Evolutionary conservation across 1,139 yeast species (phyloP).

Genomic region (Suhomyces anneliseae): DNA sequence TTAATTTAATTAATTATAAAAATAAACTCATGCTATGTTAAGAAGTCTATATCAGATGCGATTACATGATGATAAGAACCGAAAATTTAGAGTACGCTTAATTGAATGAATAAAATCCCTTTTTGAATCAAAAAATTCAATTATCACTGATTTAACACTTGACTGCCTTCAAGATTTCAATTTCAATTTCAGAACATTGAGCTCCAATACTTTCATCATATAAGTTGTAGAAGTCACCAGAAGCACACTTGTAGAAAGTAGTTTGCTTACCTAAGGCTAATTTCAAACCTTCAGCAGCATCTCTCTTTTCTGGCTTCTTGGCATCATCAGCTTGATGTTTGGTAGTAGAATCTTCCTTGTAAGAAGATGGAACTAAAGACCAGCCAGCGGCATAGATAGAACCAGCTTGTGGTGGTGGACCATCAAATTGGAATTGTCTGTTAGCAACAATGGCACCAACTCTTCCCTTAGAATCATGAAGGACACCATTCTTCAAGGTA

Average conservation of each 20-base stretch:
- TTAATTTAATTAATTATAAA: too few species aligned
- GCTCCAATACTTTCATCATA: conserved; percentile 41
- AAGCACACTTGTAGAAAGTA: conserved; percentile 42
- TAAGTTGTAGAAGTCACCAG: conserved; percentile 47
- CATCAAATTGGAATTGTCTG: conserved; percentile 48
- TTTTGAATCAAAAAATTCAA: neutral
- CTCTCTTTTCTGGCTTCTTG: conserved; percentile 19
- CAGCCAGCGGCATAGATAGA: conserved; percentile 41
- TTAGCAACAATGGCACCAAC: conserved; percentile 46
- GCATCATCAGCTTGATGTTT: conserved; percentile 12
- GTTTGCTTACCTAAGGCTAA: conserved; percentile 42
- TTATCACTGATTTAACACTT: conserved; percentile 22
- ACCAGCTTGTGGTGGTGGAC: conserved; percentile 47
- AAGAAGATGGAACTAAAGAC: conserved; percentile 29
- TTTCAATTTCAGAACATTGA: conserved; percentile 40
- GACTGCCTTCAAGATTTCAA: conserved; percentile 35
- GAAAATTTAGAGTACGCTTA: neutral
- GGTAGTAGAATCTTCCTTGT: conserved; percentile 15
- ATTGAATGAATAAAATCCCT: neutral
- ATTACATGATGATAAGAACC: neutral
- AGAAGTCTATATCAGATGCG: conserved; percentile 5
- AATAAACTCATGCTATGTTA: neutral
- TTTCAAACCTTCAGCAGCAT: conserved; percentile 21
- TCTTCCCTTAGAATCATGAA: conserved; percentile 36
- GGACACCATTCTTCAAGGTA: conserved; percentile 29